A percentile compares a stretch with the other conserved stretches of the same genome.
phyloP scores from a whole-genome alignment of 2,329 filamentous ascomycete genomes.

The Stagonosporopsis chrysanthemi region DNA sequence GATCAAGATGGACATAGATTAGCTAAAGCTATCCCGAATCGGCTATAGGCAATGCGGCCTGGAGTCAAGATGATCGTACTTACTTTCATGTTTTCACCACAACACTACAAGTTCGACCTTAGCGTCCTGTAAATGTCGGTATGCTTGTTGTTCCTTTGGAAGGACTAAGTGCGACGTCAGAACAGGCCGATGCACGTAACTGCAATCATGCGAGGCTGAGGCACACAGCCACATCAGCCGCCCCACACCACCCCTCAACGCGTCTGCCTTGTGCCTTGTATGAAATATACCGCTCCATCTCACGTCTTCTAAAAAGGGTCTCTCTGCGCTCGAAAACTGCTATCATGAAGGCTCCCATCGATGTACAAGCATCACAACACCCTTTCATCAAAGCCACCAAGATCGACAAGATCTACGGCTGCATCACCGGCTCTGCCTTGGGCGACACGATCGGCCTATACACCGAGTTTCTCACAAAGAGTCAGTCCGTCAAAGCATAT shows the following conservation, averaged over 20 bases:
- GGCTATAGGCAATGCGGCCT: no score
- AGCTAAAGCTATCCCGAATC: no score
- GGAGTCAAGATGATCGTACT: no score
- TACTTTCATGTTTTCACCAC: not conserved
- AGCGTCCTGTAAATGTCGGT: no score
- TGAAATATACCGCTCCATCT: no score
- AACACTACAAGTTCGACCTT: not conserved
- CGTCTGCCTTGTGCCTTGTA: not conserved
- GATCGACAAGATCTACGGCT: conserved; percentile 54
- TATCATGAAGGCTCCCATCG: not conserved
- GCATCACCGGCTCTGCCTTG: conserved; percentile 60
- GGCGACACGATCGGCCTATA: conserved; percentile 64
- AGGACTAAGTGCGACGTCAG: no score
- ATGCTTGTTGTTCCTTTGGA: no score
- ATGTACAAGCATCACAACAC: conserved; percentile 23
- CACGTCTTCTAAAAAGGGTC: no score
- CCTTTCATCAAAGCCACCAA: conserved; percentile 40
- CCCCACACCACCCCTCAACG: not conserved
- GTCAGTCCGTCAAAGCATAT: conserved; percentile 49
- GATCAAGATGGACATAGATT: no score
- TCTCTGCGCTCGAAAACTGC: not conserved
- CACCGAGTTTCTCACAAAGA: conserved; percentile 59
- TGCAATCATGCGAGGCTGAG: not conserved
- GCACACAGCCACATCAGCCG: not conserved
- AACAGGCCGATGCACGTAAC: not conserved